Evolutionary conservation across 192 early-diverging fungal species (phyloP).

Genomic region (Chytriomyces sp.): DNA sequence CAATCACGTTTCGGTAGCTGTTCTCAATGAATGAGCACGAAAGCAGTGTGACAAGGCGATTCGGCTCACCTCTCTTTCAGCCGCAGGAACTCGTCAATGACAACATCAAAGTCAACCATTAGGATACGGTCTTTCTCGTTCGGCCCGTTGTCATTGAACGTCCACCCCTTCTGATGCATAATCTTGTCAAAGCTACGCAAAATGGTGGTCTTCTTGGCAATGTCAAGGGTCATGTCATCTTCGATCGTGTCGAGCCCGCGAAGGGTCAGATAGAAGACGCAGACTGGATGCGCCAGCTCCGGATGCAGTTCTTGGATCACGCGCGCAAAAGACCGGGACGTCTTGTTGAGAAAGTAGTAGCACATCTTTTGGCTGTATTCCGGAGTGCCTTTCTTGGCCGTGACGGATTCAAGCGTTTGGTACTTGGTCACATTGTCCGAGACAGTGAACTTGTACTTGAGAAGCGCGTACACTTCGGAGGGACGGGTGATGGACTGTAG

Average conservation of each 20-base stretch:
- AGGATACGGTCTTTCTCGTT: conserved; percentile 93
- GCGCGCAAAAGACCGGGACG: conserved; percentile 93
- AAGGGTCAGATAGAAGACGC: conserved; percentile 94
- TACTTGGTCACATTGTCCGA: conserved; percentile 20
- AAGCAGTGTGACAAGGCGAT: conserved; percentile 12
- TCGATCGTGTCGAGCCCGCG: conserved; percentile 97
- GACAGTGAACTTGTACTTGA: conserved; percentile 49
- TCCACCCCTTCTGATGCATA: conserved; percentile 70
- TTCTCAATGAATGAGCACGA: conserved; percentile 23
- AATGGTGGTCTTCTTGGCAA: conserved; percentile 74
- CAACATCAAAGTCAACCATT: conserved; percentile 84
- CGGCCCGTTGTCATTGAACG: conserved; percentile 70
- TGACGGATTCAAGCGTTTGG: conserved; percentile 61
- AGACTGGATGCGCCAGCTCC: conserved; percentile 65
- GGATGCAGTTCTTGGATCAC: conserved; percentile 78
- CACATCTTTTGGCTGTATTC: conserved; percentile 61
- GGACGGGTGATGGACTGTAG: conserved; percentile 60
- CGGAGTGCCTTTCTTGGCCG: conserved; percentile 45
- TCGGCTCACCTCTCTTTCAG: conserved; percentile 57
- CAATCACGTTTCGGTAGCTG: conserved; percentile 84
- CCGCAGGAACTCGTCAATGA: conserved; percentile 85
- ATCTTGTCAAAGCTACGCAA: conserved; percentile 80
- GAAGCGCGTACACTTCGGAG: conserved; percentile 79
- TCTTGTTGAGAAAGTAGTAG: conserved; percentile 91
- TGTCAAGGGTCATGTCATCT: conserved; percentile 93